A percentile compares a stretch with the other conserved stretches of the same genome.
Conservation (phyloP, 208 protist species). For the Paratrypanosoma confusum region DNA sequence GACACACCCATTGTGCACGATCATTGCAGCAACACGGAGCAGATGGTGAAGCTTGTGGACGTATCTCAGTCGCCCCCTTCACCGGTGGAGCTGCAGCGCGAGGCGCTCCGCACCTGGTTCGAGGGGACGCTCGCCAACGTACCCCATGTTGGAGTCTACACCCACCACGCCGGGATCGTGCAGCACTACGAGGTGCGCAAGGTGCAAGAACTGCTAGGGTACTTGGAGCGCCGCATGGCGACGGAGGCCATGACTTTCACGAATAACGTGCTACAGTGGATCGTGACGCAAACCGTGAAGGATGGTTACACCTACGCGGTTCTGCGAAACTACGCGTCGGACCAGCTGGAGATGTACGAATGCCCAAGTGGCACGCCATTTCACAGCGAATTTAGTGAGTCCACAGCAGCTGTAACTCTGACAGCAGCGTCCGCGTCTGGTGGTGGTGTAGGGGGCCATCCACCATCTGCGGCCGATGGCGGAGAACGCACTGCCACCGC, state of each 20-base stretch:
- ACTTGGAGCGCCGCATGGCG: conserved; percentile 47
- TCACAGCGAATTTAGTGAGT: too few species aligned
- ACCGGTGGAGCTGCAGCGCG: conserved; percentile 29
- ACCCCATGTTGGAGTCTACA: conserved; percentile 62
- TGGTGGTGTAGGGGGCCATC: too few species aligned
- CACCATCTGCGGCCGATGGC: too few species aligned
- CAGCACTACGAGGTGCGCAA: conserved; percentile 58
- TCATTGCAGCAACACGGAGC: conserved; percentile 43
- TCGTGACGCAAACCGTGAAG: conserved; percentile 42
- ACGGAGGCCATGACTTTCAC: conserved; percentile 78
- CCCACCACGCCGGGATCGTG: conserved; percentile 65
- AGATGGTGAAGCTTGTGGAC: conserved; percentile 49
- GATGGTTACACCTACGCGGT: conserved; percentile 62
- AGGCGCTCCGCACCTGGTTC: conserved; percentile 66
- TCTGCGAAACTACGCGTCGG: conserved; percentile 33
- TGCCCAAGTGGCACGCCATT: too few species aligned
- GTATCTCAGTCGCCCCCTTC: conserved; percentile 4
- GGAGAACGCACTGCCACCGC: too few species aligned
- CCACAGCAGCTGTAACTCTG: too few species aligned
- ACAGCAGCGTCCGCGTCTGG: too few species aligned
- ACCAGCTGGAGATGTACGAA: conserved; percentile 62
- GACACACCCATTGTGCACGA: conserved; percentile 72
- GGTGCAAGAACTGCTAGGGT: conserved; percentile 51
- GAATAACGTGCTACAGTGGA: conserved; percentile 62
- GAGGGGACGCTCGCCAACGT: conserved; percentile 74